These are phyloP conservation scores for Malus hybrid DNA, from an alignment of 331 rosid genomes.

Conservation along the genomic window DNA sequence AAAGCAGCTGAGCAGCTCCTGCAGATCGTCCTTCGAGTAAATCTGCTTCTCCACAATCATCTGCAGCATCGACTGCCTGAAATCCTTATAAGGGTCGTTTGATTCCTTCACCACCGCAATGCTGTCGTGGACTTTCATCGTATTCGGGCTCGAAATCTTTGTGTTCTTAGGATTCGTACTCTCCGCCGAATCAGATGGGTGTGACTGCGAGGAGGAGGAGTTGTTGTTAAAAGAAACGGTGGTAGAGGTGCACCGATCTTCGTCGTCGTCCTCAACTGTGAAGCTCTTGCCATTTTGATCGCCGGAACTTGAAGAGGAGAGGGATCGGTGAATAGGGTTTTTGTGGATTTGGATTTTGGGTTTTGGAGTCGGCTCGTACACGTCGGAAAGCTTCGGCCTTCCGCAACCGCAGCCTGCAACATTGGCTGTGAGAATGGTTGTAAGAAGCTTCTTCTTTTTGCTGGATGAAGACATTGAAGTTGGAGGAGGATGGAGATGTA, in stretches of 20 bases:
- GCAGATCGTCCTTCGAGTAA: conserved; percentile 31
- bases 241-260: conserved; percentile 23
- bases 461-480: neutral
- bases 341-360: conserved; percentile 11
- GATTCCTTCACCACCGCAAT: conserved; percentile 53
- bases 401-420: conserved; percentile 42
- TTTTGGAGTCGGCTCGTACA: conserved; percentile 37
- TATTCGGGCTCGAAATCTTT: conserved; percentile 6
- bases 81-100: conserved; percentile 33
- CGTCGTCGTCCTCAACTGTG: conserved; percentile 19
- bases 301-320: conserved; percentile 36
- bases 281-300: conserved; percentile 10
- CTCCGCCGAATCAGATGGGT: conserved; percentile 9
- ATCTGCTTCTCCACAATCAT: conserved; percentile 54
- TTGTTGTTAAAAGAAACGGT: conserved; percentile 20
- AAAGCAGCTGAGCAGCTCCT: conserved; percentile 48
- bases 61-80: conserved; percentile 42
- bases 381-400: conserved; percentile 28
- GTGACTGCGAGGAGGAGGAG: neutral
- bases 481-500: neutral
- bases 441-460: conserved; percentile 29
- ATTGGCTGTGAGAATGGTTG: conserved; percentile 33
- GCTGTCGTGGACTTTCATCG: conserved; percentile 23
- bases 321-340: neutral
- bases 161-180: neutral